Evolutionary conservation across 345 rosid genomes (phyloP).

Genomic region (Dimocarpus longan): DNA sequence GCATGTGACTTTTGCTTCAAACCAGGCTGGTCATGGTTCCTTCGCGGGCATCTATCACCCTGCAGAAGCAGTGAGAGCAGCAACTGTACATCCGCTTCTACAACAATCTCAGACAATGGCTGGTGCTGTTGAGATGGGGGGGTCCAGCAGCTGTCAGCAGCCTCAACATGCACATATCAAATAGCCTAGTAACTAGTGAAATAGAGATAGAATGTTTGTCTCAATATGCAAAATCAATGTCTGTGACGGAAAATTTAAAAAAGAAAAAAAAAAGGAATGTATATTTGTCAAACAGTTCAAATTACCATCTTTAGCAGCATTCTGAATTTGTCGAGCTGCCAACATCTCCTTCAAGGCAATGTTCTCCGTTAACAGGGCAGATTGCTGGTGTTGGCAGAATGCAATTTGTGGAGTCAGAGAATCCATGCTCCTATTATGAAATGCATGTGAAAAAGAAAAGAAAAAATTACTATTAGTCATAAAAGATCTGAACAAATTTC

Average conservation of each 20-base stretch:
- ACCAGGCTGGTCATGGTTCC: slow-evolving; percentile 70
- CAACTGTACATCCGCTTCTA: slow-evolving; percentile 68
- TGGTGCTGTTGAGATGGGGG: slow-evolving; percentile 69
- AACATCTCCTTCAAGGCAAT: not conserved
- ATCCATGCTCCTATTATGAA: too few species aligned
- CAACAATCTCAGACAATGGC: slow-evolving; percentile 78
- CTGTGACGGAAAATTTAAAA: too few species aligned
- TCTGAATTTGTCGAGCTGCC: slow-evolving; percentile 4
- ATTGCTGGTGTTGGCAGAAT: not conserved
- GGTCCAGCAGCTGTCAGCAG: slow-evolving; percentile 81
- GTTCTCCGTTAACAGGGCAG: slow-evolving; percentile 5
- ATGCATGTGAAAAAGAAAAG: too few species aligned
- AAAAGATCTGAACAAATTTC: too few species aligned
- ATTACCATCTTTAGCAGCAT: slow-evolving; percentile 18
- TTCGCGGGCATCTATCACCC: slow-evolving; percentile 76
- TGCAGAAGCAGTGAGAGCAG: slow-evolving; percentile 65
- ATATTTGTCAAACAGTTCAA: not conserved
- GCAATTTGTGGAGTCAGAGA: slow-evolving; percentile 1
- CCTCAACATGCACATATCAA: slow-evolving; percentile 87
- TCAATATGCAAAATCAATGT: too few species aligned
- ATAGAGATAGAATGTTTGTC: slow-evolving; percentile 31
- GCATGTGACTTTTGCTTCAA: slow-evolving; percentile 72
- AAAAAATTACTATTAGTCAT: too few species aligned
- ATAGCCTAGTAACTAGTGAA: slow-evolving; percentile 89
- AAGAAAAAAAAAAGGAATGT: not conserved